Percentiles rank a stretch among this genome's conserved stretches.
phyloP scores from a whole-genome alignment of 148 eudicot species.

The Chenopodium suecicum region DNA sequence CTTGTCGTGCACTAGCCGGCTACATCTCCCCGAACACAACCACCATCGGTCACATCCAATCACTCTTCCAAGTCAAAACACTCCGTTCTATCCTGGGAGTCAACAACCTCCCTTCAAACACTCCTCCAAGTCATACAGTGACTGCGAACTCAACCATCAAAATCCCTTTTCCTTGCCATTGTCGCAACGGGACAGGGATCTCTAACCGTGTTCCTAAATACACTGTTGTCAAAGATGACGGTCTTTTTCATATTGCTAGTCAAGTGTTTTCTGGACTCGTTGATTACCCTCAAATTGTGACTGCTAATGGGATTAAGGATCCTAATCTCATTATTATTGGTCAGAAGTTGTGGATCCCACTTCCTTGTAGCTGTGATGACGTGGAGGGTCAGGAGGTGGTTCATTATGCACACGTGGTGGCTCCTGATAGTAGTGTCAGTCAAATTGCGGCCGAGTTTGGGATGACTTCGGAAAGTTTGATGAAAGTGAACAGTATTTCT shows the following conservation, averaged over 20 bases:
- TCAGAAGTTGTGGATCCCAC: conserved; percentile 66
- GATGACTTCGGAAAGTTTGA: conserved; percentile 33
- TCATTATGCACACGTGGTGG: conserved; percentile 69
- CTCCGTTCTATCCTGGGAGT: conserved; percentile 54
- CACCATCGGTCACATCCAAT: conserved; percentile 41
- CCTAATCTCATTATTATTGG: conserved; percentile 35
- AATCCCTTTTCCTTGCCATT: conserved; percentile 70
- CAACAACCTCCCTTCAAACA: conserved; percentile 53
- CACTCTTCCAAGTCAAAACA: conserved; percentile 50
- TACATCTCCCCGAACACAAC: conserved; percentile 66
- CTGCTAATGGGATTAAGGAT: conserved; percentile 45
- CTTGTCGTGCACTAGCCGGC: conserved; percentile 54
- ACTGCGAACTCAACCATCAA: conserved; percentile 31
- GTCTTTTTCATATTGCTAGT: conserved; percentile 47
- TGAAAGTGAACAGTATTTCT: conserved; percentile 50
- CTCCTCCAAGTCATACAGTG: conserved; percentile 30
- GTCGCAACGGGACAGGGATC: conserved; percentile 52
- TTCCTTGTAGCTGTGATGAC: conserved; percentile 93
- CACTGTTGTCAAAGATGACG: conserved; percentile 50
- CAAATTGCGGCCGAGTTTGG: conserved; percentile 56
- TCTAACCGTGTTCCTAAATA: conserved; percentile 51
- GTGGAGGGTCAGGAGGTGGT: conserved; percentile 59
- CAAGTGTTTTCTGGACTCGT: conserved; percentile 53
- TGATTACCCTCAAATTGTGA: conserved; percentile 45
- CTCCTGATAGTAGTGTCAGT: conserved; percentile 34